Conservation (phyloP, 495 filamentous ascomycete genomes). For the Xylaria longipes region DNA sequence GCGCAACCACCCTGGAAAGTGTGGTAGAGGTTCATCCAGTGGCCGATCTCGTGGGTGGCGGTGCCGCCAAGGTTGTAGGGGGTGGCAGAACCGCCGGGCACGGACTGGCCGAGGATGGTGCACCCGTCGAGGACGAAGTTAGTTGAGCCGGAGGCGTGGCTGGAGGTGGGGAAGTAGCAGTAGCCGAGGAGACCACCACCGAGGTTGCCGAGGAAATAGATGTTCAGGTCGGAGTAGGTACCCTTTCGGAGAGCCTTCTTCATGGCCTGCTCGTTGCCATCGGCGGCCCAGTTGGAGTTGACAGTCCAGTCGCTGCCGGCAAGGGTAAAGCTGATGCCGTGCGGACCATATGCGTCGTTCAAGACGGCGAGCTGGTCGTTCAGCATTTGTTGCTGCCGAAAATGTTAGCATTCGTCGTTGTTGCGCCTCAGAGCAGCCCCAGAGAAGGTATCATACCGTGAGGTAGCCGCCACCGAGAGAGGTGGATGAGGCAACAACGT, state of each 20-base stretch:
- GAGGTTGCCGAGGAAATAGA: slow-evolving; percentile 66
- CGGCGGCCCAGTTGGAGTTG: slow-evolving; percentile 63
- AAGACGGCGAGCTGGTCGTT: slow-evolving; percentile 53
- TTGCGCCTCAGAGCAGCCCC: slow-evolving; percentile 28
- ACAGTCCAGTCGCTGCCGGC: slow-evolving; percentile 59
- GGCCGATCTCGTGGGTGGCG: slow-evolving; percentile 68
- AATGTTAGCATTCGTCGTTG: slow-evolving; percentile 21
- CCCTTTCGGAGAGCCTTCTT: slow-evolving; percentile 66
- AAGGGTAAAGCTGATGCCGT: slow-evolving; percentile 62
- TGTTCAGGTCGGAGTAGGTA: slow-evolving; percentile 64
- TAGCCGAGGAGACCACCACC: slow-evolving; percentile 59
- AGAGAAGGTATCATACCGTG: slow-evolving; percentile 43
- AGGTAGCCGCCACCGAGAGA: slow-evolving; percentile 56
- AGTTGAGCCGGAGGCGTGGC: slow-evolving; percentile 40
- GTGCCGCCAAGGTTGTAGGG: slow-evolving; percentile 67
- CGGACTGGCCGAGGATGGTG: slow-evolving; percentile 58
- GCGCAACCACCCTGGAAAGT: slow-evolving; percentile 69
- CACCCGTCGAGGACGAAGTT: slow-evolving; percentile 64
- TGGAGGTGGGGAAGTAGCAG: slow-evolving; percentile 58
- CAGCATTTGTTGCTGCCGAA: slow-evolving; percentile 42
- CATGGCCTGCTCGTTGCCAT: slow-evolving; percentile 58
- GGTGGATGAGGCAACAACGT: slow-evolving; percentile 61
- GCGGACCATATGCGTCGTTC: slow-evolving; percentile 57
- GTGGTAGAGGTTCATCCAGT: slow-evolving; percentile 71
- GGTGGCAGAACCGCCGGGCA: slow-evolving; percentile 58